Base-by-base conservation (phyloP, 306 rosid genomes). In the Datisca glomerata region DNA sequence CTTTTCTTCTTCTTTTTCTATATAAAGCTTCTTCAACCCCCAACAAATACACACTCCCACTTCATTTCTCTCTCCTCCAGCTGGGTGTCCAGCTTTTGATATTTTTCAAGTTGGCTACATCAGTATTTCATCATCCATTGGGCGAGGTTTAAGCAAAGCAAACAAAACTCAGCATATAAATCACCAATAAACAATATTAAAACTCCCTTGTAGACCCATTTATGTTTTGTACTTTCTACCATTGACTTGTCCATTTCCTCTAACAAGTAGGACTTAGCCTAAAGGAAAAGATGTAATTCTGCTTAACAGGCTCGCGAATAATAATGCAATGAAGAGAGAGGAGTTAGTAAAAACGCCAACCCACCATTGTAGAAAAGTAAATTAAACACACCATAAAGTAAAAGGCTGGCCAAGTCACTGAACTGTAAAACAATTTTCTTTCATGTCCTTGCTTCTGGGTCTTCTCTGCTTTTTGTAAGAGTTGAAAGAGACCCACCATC, bases 101-200 rank as follows among this genome's bases (percentile, higher is more conserved):
- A n/a, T n/a, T n/a, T 59, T 59, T 65, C 78, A 66, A 46, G 79
- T 51, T 73, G 86, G 72, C 48, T 45, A 53, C 82, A 82, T 82
- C 63, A 86, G 79, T 79, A 58, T 76, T 93, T 79, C 93, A 82
- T 82, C 81, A 81, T 82, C 87, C 51, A 56, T 72, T 79, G 76
- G 93, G 79, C 63, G 66, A 65, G 72, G 23, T 57, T 51, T 51
- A 63, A 50, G 67, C 61, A 72, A 75, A 76, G 79, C 75, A 75
- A 68, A 70, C 83, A 78, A 75, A 51, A 58, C 28, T 42, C 34
- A 48, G 47, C 15, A 61, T 61, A 47, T 42, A 57, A 53, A 49
- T 28, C 22, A n/a, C n/a, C n/a, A n/a, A n/a, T n/a, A n/a, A n/a
- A n/a, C n/a, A n/a, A n/a, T n/a, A n/a, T n/a, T n/a, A n/a, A n/a